A percentile compares a stretch with the other conserved stretches of the same genome.
phyloP scores from a whole-genome alignment of 768 basidiomycete genomes.

The Rhizopogon rudus region DNA sequence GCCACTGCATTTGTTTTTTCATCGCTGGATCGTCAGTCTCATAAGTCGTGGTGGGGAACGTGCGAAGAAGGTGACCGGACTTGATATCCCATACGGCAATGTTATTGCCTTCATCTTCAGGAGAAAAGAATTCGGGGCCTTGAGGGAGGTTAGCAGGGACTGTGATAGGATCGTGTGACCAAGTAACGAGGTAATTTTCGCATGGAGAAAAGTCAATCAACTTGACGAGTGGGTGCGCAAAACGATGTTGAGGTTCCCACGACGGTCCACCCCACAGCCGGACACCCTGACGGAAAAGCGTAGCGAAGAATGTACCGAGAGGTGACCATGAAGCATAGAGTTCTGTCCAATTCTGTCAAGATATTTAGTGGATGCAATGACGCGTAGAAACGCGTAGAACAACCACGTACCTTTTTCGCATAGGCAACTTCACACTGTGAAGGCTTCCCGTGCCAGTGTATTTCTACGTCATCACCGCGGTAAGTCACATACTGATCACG shows the following conservation, averaged over 20 bases:
- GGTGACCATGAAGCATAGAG: conserved; percentile 98
- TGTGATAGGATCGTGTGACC: conserved; percentile 91
- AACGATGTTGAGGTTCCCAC: conserved; percentile 84
- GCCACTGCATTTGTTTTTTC: conserved; percentile 92
- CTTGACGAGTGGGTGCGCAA: conserved; percentile 93
- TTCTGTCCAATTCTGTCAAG: conserved; percentile 85
- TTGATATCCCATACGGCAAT: conserved; percentile 99
- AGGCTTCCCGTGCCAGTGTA: conserved; percentile 91
- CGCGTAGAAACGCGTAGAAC: conserved; percentile 2
- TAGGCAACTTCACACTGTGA: conserved; percentile 79
- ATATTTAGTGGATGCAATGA: conserved; percentile 6
- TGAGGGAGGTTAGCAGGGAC: conserved; percentile 77
- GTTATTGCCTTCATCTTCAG: conserved; percentile 95
- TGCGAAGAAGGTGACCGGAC: conserved; percentile 86
- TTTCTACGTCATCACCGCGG: conserved; percentile 84
- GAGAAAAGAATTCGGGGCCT: conserved; percentile 82
- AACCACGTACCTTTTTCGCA: conserved; percentile 58
- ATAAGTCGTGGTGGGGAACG: conserved; percentile 66
- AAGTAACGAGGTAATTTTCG: conserved; percentile 95
- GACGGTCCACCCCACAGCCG: conserved; percentile 93
- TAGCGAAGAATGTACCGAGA: conserved; percentile 89
- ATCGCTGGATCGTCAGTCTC: conserved; percentile 52
- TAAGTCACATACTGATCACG: conserved; percentile 97
- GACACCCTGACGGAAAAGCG: conserved; percentile 92
- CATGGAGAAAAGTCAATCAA: conserved; percentile 96